These are phyloP conservation scores for Alternaria viburni DNA, from an alignment of 2,329 filamentous ascomycete genomes.

Conservation along the genomic window DNA sequence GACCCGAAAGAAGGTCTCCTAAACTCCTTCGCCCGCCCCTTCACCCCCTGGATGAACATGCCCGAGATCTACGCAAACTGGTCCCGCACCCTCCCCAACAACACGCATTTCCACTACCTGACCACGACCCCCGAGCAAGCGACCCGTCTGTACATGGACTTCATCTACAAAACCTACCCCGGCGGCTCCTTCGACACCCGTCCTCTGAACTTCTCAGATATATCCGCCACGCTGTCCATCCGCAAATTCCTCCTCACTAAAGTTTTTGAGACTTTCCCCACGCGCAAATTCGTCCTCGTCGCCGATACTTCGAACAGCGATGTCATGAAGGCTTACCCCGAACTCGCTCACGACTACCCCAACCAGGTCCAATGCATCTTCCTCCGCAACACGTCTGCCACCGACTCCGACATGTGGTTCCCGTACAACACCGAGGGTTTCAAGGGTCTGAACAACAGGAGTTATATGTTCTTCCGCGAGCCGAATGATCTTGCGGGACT, in stretches of 20 bases:
- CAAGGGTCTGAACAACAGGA: slow-evolving; percentile 67
- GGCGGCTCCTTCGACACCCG: slow-evolving; percentile 76
- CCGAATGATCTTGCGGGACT: slow-evolving; percentile 71
- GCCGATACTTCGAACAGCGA: slow-evolving; percentile 80
- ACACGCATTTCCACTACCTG: slow-evolving; percentile 78
- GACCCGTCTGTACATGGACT: slow-evolving; percentile 78
- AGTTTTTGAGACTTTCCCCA: slow-evolving; percentile 75
- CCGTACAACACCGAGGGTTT: slow-evolving; percentile 79
- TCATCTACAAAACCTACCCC: slow-evolving; percentile 80
- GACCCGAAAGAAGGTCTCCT: slow-evolving; percentile 74
- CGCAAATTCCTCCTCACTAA: slow-evolving; percentile 73
- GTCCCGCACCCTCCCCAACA: slow-evolving; percentile 67
- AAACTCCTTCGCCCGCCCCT: slow-evolving; percentile 76
- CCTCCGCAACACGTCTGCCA: slow-evolving; percentile 74
- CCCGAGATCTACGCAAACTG: slow-evolving; percentile 79
- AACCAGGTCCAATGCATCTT: slow-evolving; percentile 79
- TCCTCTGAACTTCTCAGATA: slow-evolving; percentile 80
- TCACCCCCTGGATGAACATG: slow-evolving; percentile 79
- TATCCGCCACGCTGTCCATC: slow-evolving; percentile 73
- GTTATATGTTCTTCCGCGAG: slow-evolving; percentile 81
- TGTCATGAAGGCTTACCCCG: slow-evolving; percentile 70
- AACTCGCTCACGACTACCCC: slow-evolving; percentile 69
- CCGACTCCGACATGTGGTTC: slow-evolving; percentile 70
- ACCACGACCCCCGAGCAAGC: slow-evolving; percentile 81
- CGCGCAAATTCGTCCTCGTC: slow-evolving; percentile 76